phyloP scores from a whole-genome alignment of 306 rosid species.

The Cucumis cinereus region DNA sequence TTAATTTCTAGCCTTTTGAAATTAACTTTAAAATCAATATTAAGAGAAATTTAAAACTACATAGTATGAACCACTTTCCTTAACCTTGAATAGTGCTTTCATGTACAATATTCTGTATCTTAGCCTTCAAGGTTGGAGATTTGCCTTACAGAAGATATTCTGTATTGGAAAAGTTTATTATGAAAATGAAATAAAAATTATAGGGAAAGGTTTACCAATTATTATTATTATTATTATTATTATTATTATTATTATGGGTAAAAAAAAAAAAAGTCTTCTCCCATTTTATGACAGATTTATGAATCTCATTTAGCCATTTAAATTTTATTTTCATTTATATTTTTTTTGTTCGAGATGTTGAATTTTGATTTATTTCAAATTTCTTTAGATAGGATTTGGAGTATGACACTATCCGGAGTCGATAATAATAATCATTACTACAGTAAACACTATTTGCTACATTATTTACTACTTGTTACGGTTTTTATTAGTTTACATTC shows the following conservation, averaged over 20 bases:
- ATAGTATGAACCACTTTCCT: not conserved
- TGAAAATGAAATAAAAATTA: not conserved
- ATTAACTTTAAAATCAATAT: too few species aligned
- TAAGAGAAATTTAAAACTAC: not conserved
- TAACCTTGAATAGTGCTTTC: not conserved
- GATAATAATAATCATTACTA: too few species aligned
- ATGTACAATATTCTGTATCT: not conserved
- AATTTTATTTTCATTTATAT: too few species aligned
- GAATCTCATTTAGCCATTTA: not conserved
- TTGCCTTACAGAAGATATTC: not conserved
- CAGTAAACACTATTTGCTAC: too few species aligned
- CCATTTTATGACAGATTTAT: not conserved
- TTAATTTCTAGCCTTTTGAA: too few species aligned
- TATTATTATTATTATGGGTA: not conserved
- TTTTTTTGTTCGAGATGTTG: too few species aligned
- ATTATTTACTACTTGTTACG: too few species aligned
- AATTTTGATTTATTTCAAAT: too few species aligned
- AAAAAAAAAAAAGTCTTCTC: not conserved
- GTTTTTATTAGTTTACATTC: too few species aligned
- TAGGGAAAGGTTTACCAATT: not conserved
- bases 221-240: not conserved
- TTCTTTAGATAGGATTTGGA: too few species aligned
- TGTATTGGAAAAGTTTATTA: not conserved
- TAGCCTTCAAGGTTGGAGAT: not conserved
- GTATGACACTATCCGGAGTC: too few species aligned